Evolutionary conservation across 2,329 filamentous ascomycete genomes (phyloP), one percentile per base, ranked within the genome.

Genomic region (Chaetomium globosum): DNA sequence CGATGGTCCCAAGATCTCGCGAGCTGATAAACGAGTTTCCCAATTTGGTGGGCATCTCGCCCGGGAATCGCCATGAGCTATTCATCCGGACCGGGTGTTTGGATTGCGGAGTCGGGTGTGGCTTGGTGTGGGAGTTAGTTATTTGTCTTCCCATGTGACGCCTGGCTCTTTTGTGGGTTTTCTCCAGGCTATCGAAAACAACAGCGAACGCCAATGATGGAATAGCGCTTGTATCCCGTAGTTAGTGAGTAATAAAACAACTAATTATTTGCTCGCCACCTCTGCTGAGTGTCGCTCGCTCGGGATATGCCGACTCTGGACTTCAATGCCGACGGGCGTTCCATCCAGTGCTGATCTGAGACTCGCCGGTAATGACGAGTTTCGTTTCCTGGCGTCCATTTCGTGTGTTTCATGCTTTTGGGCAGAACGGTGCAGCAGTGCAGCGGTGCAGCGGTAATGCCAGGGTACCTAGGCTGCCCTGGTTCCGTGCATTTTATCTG

Each of bases 1-100:
- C 49, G 61, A 65, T 65, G 39, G 60, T 53, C 68, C 67, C 49
- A 43, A 65, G 63, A 65, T 65, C 56, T 54, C 30, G 36, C 16
- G 28, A 54, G 23, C 31, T 13, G 23, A 54, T 33, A 26, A 23
- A 16, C 30, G 28, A 28, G 9, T 59, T 48, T 28, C 39, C 56
- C 21, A 6, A 23, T 49, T 28, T 26, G 61, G 48, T 36, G 54
- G 8, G 7, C 30, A 23, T 31, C n/a, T 28, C 36, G 31, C 53
- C 53, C 12, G 30, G 9, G 53, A 26, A n/a, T 36, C 28, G 31
- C 31, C 13, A 12, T 12, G 49, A 30, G 16, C 51, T 56, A 12
- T 23, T 23, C 30, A 21, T 39, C 33, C 33, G 21, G 23, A 28
- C 55, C 16, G 23, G 55, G 55, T 43, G 39, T 43, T 46, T 57